Evolutionary conservation across 2,329 filamentous ascomycete genomes (phyloP).

Genomic region (Clarireedia sp.): DNA sequence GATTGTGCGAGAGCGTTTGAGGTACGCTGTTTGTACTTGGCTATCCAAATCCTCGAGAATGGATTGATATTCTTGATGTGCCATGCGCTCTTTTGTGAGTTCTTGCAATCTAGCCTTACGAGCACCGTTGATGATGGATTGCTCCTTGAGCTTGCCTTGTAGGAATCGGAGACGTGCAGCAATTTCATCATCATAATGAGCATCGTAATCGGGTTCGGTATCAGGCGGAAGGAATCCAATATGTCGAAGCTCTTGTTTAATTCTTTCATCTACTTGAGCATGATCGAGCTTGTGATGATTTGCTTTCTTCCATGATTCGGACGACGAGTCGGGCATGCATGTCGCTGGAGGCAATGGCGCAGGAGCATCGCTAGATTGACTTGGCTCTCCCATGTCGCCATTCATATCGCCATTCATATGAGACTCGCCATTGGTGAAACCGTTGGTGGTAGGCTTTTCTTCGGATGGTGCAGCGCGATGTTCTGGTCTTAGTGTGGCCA

Average conservation of each 20-base stretch:
- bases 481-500: slow-evolving; percentile 76
- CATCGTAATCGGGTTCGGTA: slow-evolving; percentile 68
- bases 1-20: slow-evolving; percentile 90
- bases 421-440: slow-evolving; percentile 41
- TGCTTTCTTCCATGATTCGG: slow-evolving; percentile 71
- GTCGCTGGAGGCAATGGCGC: slow-evolving; percentile 57
- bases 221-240: slow-evolving; percentile 77
- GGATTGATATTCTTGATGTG: slow-evolving; percentile 91
- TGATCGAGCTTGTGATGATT: slow-evolving; percentile 74
- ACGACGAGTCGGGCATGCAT: slow-evolving; percentile 68
- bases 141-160: slow-evolving; percentile 72
- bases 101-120: slow-evolving; percentile 82
- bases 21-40: slow-evolving; percentile 89
- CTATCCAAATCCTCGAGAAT: slow-evolving; percentile 94
- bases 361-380: slow-evolving; percentile 22
- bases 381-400: slow-evolving; percentile 23
- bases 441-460: slow-evolving; percentile 47
- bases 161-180: slow-evolving; percentile 80
- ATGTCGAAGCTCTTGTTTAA: slow-evolving; percentile 84
- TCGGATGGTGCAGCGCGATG: slow-evolving; percentile 48
- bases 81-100: slow-evolving; percentile 85
- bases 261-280: slow-evolving; percentile 76
- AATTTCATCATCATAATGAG: slow-evolving; percentile 88
- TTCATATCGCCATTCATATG: slow-evolving; percentile 39
- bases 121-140: slow-evolving; percentile 81